A percentile compares a stretch with the other conserved stretches of the same genome.
Conservation (phyloP, 2,329 filamentous ascomycete genomes). For the Teratosphaeria destructans region DNA sequence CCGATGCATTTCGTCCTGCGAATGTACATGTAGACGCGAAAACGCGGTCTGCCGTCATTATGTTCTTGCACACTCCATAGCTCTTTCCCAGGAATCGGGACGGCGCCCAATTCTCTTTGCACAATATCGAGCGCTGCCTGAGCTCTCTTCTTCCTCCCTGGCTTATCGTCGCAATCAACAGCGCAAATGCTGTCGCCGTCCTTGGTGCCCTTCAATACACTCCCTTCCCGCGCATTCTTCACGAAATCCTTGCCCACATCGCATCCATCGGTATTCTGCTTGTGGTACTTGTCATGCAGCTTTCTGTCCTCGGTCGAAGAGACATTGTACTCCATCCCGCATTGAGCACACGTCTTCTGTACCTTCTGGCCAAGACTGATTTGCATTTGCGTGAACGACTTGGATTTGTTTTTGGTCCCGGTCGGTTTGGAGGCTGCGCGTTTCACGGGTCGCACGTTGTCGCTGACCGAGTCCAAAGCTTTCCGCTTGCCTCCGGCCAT, state of each 20-base stretch:
- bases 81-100: slow-evolving; percentile 46
- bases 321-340: slow-evolving; percentile 57
- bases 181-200: slow-evolving; percentile 44
- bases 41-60: slow-evolving; percentile 31
- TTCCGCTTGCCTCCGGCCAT: slow-evolving; percentile 20
- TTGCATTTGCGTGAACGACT: slow-evolving; percentile 47
- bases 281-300: slow-evolving; percentile 55
- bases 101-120: slow-evolving; percentile 51
- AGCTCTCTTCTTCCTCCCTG: slow-evolving; percentile 46
- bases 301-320: slow-evolving; percentile 51
- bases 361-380: slow-evolving; percentile 48
- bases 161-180: slow-evolving; percentile 45
- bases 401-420: slow-evolving; percentile 21
- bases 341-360: slow-evolving; percentile 47
- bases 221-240: slow-evolving; percentile 22
- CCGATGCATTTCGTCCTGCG: slow-evolving; percentile 52
- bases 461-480: slow-evolving; percentile 12
- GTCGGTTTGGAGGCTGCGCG: slow-evolving; percentile 19
- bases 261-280: slow-evolving; percentile 50
- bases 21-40: slow-evolving; percentile 53
- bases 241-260: slow-evolving; percentile 50
- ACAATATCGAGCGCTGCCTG: slow-evolving; percentile 47
- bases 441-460: slow-evolving; percentile 25
- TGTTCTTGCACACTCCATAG: slow-evolving; percentile 42
- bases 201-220: slow-evolving; percentile 8